Base-by-base conservation (phyloP, 2,329 filamentous ascomycete species). In the Periconia macrospinosa region DNA sequence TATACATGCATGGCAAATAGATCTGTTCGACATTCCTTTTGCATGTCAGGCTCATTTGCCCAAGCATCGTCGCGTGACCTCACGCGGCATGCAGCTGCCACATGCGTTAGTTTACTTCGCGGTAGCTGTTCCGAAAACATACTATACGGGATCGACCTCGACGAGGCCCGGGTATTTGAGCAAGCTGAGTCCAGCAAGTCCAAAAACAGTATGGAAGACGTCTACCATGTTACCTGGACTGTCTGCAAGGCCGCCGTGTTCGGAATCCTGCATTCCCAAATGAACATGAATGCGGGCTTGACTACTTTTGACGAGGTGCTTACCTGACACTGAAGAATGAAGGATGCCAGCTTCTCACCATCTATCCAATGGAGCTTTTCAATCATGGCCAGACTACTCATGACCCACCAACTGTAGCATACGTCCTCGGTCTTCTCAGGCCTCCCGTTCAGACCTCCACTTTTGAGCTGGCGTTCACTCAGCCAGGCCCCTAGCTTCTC, bases 341-440 rank as follows among this genome's bases (percentile, higher is more conserved):
- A 99, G 20, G 76, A 74, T 48, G 86, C 83, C 65, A 99, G 82
- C 69, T 90, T 90, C 53, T 87, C 81, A 47, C 86, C 84, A 77
- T 99, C 91, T 70, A 99, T 95, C 94, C 94, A 99, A 72, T 97
- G 90, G 49, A 92, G 82, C 51, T 88, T 87, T 50, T 83, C 86
- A 62, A 99, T 90, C 82, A 97, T 97, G 44, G 89, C 88, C 62
- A 99, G 78, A 71, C 92, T 96, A 69, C 90, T 93, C 68, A 93
- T 79, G 43, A 97, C 94, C 94, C 94, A 99, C 94, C 94, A 99
- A 72, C 91, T 96, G 77, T 99, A 99, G 78, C 94, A 99, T 14
- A 96, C 93, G 72, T 99, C 94, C 71, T 96, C 93, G 58, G 90
- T 78, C 79, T 99, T 99, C 77, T 97, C 94, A 0, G 94, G 94